Evolutionary conservation across 371 early-diverging fungal species (phyloP).

Genomic region (Funneliformis caledonium): DNA sequence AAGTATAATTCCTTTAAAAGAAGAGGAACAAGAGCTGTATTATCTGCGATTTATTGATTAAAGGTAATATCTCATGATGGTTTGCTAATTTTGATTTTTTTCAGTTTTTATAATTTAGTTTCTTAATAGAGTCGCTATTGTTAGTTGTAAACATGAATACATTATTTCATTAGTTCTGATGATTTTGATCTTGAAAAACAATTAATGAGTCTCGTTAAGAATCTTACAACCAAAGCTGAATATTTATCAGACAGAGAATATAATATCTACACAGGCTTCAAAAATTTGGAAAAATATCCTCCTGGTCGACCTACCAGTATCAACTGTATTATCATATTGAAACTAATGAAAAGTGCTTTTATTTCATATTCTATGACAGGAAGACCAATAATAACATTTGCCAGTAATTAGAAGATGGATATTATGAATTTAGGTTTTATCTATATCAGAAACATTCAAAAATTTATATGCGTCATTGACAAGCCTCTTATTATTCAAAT

Average conservation of each 20-base stretch:
- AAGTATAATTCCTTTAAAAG: not conserved
- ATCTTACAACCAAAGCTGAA: not conserved
- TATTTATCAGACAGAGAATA: not conserved
- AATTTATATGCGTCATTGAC: not conserved
- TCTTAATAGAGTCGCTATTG: not conserved
- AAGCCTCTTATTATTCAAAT: not conserved
- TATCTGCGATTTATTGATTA: not conserved
- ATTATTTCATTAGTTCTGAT: not conserved
- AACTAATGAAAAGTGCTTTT: not conserved
- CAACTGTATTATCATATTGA: not conserved
- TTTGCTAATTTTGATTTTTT: not conserved
- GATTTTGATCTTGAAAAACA: not conserved
- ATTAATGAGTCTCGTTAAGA: not conserved
- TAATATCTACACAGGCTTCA: not conserved
- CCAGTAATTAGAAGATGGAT: not conserved
- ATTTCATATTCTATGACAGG: not conserved
- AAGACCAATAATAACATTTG: not conserved
- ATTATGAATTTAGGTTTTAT: conserved; percentile 6
- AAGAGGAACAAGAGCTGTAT: not conserved
- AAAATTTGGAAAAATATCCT: not conserved
- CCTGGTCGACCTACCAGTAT: not conserved
- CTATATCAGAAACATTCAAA: not conserved
- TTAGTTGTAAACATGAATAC: not conserved
- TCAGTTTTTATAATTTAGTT: conserved; percentile 1
- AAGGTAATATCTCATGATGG: not conserved